These are phyloP conservation scores for Sugiyamaella chiloensis DNA, from an alignment of 805 yeast genomes.

Conservation along the genomic window DNA sequence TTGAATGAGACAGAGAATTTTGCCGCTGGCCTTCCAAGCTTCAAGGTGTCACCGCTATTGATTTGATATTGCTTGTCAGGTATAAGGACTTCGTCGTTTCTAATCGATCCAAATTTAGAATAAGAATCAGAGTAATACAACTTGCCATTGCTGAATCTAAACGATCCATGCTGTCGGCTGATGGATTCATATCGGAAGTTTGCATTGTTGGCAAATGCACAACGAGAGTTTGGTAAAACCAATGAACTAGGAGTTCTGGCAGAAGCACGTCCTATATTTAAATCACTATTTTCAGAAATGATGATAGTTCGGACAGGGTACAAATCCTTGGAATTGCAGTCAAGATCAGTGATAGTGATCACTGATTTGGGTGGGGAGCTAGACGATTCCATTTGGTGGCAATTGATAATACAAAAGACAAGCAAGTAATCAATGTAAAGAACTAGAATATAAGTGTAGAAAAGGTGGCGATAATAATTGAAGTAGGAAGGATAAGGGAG, in stretches of 20 bases:
- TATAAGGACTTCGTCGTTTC: background rate
- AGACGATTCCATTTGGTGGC: too few species aligned
- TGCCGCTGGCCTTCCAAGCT: background rate
- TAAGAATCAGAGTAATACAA: background rate
- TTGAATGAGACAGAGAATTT: too few species aligned
- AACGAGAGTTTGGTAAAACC: too few species aligned
- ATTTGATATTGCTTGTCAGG: background rate
- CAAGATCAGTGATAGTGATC: too few species aligned
- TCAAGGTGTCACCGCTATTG: background rate
- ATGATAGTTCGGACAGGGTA: background rate
- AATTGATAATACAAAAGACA: too few species aligned
- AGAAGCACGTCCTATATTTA: conserved; percentile 1
- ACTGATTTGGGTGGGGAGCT: too few species aligned
- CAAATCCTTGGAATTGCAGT: background rate
- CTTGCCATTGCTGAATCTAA: background rate
- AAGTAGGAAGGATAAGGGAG: too few species aligned
- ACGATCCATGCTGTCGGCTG: background rate
- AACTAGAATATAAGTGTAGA: too few species aligned
- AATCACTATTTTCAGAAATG: background rate
- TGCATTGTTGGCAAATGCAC: background rate
- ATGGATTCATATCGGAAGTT: background rate
- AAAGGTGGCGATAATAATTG: too few species aligned
- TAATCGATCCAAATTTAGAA: background rate
- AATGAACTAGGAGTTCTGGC: too few species aligned
- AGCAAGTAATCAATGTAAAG: too few species aligned